These are phyloP conservation scores for Ogataea trehaloabstinens DNA, from an alignment of 805 yeast genomes.

Conservation along the genomic window DNA sequence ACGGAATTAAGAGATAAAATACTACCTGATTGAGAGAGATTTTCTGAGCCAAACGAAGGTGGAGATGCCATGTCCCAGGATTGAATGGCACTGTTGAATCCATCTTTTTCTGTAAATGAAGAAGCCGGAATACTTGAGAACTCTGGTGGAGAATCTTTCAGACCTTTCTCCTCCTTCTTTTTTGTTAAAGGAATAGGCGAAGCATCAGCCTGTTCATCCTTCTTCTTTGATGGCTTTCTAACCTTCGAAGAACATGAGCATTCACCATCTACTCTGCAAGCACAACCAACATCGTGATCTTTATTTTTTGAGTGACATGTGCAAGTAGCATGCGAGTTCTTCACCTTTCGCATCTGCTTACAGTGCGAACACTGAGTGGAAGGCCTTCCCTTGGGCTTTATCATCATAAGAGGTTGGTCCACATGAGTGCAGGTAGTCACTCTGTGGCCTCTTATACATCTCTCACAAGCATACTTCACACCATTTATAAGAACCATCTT, in stretches of 20 bases:
- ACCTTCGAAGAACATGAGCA: constrained; percentile 33
- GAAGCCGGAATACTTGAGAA: not conserved
- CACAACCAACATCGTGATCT: constrained; percentile 29
- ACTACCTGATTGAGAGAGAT: constrained; percentile 21
- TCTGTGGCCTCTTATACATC: constrained; percentile 95
- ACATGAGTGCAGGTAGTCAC: constrained; percentile 93
- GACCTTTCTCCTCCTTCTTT: constrained; percentile 1
- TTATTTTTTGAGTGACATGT: constrained; percentile 56
- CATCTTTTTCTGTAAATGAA: constrained; percentile 12
- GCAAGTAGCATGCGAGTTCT: constrained; percentile 68
- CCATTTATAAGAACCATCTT: constrained; percentile 88
- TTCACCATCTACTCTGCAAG: constrained; percentile 31
- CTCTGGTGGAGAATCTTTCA: constrained; percentile 5
- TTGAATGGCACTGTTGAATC: constrained; percentile 15
- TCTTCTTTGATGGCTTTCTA: constrained; percentile 19
- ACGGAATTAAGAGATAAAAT: constrained; percentile 21
- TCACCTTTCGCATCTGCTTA: constrained; percentile 66
- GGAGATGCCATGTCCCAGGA: constrained; percentile 32
- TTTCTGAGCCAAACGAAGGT: constrained; percentile 14
- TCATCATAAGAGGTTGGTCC: constrained; percentile 86
- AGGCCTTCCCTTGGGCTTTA: constrained; percentile 96
- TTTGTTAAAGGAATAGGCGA: not conserved
- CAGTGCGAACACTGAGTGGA: constrained; percentile 89
- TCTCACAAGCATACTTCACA: constrained; percentile 90
- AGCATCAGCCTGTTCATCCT: constrained; percentile 8